Evolutionary conservation across 1,139 yeast species (phyloP).

Genomic region (Nakaseomyces nivariensis): DNA sequence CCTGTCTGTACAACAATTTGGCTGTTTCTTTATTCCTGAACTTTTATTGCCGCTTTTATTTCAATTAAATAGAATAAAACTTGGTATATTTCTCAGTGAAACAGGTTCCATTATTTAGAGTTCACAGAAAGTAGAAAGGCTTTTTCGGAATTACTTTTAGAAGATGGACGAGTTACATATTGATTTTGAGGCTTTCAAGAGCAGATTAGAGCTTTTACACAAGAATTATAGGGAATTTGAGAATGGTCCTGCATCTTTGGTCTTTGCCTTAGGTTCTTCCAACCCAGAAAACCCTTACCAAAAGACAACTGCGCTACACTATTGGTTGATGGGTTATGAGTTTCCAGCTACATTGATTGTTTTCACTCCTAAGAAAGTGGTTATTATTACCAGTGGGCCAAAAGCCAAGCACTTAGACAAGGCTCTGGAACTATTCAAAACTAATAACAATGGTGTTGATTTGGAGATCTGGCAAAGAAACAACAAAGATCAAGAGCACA

Average conservation of each 20-base stretch:
- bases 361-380: slow-evolving; percentile 49
- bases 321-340: slow-evolving; percentile 91
- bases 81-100: too few species aligned
- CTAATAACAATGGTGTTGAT: slow-evolving; percentile 24
- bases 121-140: too few species aligned
- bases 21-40: too few species aligned
- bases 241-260: slow-evolving; percentile 43
- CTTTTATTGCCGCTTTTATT: too few species aligned
- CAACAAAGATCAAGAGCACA: slow-evolving; percentile 66
- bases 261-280: slow-evolving; percentile 70
- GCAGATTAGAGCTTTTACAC: slow-evolving; percentile 29
- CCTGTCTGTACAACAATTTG: too few species aligned
- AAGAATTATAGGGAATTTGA: slow-evolving; percentile 31
- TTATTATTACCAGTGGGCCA: slow-evolving; percentile 74
- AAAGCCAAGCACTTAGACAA: slow-evolving; percentile 67
- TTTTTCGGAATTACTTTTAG: too few species aligned
- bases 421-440: slow-evolving; percentile 22
- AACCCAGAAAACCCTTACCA: slow-evolving; percentile 87
- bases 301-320: slow-evolving; percentile 78
- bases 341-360: slow-evolving; percentile 81
- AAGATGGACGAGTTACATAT: slow-evolving; percentile 29
- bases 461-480: slow-evolving; percentile 69
- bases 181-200: slow-evolving; percentile 35
- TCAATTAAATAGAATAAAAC: too few species aligned
- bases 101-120: too few species aligned